Evolutionary conservation across 352 stramenopile genomes (phyloP), one percentile per base, ranked within the genome.

Genomic region (Blastocystis sp.): DNA sequence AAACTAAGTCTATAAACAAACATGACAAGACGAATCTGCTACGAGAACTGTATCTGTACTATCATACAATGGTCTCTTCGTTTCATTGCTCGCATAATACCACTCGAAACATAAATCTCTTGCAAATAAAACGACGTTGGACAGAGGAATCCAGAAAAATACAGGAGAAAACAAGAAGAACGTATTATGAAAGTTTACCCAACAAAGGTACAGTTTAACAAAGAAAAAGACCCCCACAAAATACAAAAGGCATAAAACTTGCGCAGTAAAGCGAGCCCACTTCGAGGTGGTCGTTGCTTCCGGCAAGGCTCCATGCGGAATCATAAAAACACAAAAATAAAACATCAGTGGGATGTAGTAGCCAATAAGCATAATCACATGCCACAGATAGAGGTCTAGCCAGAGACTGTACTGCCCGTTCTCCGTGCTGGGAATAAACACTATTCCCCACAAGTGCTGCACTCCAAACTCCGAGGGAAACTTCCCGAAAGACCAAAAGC

Each of bases 261-360:
- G n/a, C 26, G 11, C 23, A 34, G 50, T 13, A 11, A 47, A 43
- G 0, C 70, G 70, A 15, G 20, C 9, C 70, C 45, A 62, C 20
- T 26, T 34, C 39, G 41, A 79, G 20, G 41, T 18, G n/a, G 68
- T 34, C 4, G 68, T 39, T 54, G 68, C 53, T 56, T 79, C 59
- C 20, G 59, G 68, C 3, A 56, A 6, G 34, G 39, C 29, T 5
- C 20, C 8, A 20, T 50, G 50, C 3, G 70, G 70, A 64, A 54
- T 45, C 70, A 80, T 80, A n/a, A 80, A 43, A 15, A 47, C 70
- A n/a, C 70, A 62, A 41, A 61, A 80, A 41, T 80, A 80, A 9
- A 54, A 20, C 13, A 80, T 61, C 20, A 80, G 50, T 3, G 70
- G 70, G 18, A 80, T 54, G 45, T 61, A 80, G 45, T 61, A 80